Evolutionary conservation across 176 grass and related monocot genomes (phyloP).

Genomic region (Triticum timopheevii): DNA sequence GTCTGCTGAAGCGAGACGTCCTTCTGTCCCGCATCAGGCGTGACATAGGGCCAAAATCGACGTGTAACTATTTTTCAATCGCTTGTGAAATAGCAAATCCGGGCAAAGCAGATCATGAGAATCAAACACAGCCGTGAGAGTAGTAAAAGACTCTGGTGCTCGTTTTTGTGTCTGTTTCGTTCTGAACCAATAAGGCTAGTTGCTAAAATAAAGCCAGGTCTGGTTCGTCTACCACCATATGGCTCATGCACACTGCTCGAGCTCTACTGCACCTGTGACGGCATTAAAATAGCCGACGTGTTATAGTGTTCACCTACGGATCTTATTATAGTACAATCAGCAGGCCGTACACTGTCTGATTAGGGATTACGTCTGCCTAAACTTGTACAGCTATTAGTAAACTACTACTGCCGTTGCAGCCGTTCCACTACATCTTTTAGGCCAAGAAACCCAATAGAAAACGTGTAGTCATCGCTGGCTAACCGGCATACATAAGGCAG

Average conservation of each 20-base stretch:
- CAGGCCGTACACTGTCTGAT: slow-evolving; percentile 2
- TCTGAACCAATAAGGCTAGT: not conserved
- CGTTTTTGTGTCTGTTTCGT: too few relatives aligned
- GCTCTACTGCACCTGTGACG: not conserved
- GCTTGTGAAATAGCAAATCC: too few relatives aligned
- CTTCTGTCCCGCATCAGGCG: too few relatives aligned
- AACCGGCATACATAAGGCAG: not conserved
- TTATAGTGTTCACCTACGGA: not conserved
- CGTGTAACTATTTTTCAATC: too few relatives aligned
- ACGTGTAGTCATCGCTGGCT: not conserved
- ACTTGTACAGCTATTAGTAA: not conserved
- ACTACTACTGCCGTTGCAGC: not conserved
- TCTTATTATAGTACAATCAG: not conserved
- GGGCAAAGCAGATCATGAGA: too few relatives aligned
- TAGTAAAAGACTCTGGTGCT: too few relatives aligned
- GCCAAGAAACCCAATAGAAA: not conserved
- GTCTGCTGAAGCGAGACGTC: too few relatives aligned
- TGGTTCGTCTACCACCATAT: not conserved
- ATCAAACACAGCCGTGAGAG: too few relatives aligned
- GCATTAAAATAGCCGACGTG: not conserved
- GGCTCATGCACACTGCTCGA: not conserved
- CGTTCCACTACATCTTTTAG: not conserved
- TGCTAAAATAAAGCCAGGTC: not conserved
- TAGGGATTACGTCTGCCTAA: not conserved
- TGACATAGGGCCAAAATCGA: too few relatives aligned